A percentile compares a stretch with the other conserved stretches of the same genome.
phyloP scores from a whole-genome alignment of 2,329 filamentous ascomycete genomes.

The Claviceps africana region DNA sequence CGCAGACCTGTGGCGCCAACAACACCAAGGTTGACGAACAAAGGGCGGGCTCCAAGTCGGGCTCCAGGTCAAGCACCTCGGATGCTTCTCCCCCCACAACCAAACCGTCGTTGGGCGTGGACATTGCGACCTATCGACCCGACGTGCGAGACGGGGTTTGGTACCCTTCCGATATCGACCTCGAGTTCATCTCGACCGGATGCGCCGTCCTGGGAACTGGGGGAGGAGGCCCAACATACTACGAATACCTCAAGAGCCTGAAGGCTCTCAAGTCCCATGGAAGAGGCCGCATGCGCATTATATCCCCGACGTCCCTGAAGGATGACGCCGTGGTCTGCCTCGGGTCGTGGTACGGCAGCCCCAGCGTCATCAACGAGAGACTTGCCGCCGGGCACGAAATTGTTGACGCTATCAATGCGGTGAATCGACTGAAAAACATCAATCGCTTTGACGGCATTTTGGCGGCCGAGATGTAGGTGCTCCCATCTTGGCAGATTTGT shows the following conservation, averaged over 20 bases:
- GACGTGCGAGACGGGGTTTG: slow-evolving; percentile 18
- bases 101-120: slow-evolving; percentile 17
- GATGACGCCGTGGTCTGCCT: slow-evolving; percentile 27
- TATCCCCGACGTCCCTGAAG: slow-evolving; percentile 21
- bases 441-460: slow-evolving; percentile 20
- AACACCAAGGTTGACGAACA: slow-evolving; percentile 10
- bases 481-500: no score
- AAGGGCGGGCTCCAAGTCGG: slow-evolving; percentile 15
- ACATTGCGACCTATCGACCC: slow-evolving; percentile 18
- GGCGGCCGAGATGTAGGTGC: slow-evolving; percentile 24
- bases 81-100: slow-evolving; percentile 17
- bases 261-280: slow-evolving; percentile 21
- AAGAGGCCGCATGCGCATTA: slow-evolving; percentile 24
- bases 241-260: slow-evolving; percentile 31
- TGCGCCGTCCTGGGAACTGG: slow-evolving; percentile 24
- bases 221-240: slow-evolving; percentile 22
- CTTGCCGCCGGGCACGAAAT: slow-evolving; percentile 24
- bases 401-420: slow-evolving; percentile 21
- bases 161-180: slow-evolving; percentile 23
- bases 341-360: slow-evolving; percentile 31
- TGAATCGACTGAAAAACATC: slow-evolving; percentile 19
- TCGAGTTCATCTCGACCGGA: slow-evolving; percentile 22
- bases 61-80: no score
- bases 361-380: slow-evolving; percentile 25
- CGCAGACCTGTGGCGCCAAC: neutral